Evolutionary conservation across 1,284 basidiomycete genomes (phyloP).

Genomic region (Sphaerobolus stellatus): DNA sequence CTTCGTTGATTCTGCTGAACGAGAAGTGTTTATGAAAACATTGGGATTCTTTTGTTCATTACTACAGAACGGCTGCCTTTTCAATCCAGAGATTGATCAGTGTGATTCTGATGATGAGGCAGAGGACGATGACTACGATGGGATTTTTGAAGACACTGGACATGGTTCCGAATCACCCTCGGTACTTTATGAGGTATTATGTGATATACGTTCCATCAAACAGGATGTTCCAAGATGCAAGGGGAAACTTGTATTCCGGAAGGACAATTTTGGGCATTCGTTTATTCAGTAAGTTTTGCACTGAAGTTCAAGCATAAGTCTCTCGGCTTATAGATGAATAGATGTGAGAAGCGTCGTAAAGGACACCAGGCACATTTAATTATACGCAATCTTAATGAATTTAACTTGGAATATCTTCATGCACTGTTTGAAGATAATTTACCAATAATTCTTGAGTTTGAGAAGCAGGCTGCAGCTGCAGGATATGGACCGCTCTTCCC

Average conservation of each 20-base stretch:
- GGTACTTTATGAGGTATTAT: no score
- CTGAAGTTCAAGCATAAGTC: background rate
- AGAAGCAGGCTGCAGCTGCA: background rate
- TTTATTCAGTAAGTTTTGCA: slow-evolving; percentile 9
- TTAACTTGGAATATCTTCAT: slow-evolving; percentile 19
- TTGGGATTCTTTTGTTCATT: slow-evolving; percentile 22
- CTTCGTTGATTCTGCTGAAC: no score
- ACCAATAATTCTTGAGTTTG: background rate
- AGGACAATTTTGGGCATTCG: background rate
- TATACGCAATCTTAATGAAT: slow-evolving; percentile 23
- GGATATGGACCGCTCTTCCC: slow-evolving; percentile 22
- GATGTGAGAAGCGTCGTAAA: slow-evolving; percentile 15
- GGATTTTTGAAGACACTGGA: no score
- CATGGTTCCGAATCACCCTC: background rate
- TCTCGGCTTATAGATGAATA: background rate
- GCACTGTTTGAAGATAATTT: slow-evolving; percentile 16
- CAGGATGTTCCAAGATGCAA: background rate
- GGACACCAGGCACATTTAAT: slow-evolving; percentile 20
- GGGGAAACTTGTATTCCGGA: background rate
- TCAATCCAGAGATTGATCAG: no score
- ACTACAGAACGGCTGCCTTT: slow-evolving; percentile 18
- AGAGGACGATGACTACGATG: background rate
- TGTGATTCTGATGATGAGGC: background rate
- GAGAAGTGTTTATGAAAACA: slow-evolving; percentile 21
- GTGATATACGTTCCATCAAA: background rate